phyloP scores from a whole-genome alignment of 495 filamentous ascomycete species.

The Aspergillus baeticus region DNA sequence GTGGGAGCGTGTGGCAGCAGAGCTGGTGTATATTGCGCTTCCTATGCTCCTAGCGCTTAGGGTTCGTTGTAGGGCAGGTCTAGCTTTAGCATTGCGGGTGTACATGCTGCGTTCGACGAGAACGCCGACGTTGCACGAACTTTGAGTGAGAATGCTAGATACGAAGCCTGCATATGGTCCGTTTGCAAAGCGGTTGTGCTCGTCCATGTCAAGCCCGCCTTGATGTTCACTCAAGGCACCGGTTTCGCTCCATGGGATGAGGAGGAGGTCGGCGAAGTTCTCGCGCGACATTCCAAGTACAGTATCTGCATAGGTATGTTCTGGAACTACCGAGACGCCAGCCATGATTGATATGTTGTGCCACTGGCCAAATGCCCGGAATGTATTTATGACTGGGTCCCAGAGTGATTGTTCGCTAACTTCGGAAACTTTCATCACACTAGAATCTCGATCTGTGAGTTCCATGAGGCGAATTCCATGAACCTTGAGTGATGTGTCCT shows the following conservation, averaged over 20 bases:
- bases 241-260: conserved; percentile 91
- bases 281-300: conserved; percentile 66
- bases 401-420: conserved; percentile 70
- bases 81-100: conserved; percentile 28
- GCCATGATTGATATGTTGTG: conserved; percentile 83
- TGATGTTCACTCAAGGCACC: conserved; percentile 65
- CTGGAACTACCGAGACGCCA: conserved; percentile 72
- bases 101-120: conserved; percentile 73
- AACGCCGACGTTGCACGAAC: conserved; percentile 70
- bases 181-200: conserved; percentile 31
- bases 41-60: conserved; percentile 59
- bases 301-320: conserved; percentile 74
- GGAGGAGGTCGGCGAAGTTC: conserved; percentile 70
- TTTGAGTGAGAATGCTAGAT: conserved; percentile 55
- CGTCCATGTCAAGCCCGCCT: conserved; percentile 29
- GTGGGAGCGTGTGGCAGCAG: conserved; percentile 60
- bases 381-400: conserved; percentile 91
- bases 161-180: conserved; percentile 65
- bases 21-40: conserved; percentile 41
- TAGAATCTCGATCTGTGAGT: conserved; percentile 88
- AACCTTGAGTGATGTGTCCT: conserved; percentile 61
- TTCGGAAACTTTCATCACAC: conserved; percentile 92
- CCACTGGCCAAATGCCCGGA: conserved; percentile 82
- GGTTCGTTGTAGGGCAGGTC: conserved; percentile 41
- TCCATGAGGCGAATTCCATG: conserved; percentile 85